Evolutionary conservation across 73 alveolate genomes (phyloP).

Genomic region (Tetrahymena malaccensis): DNA sequence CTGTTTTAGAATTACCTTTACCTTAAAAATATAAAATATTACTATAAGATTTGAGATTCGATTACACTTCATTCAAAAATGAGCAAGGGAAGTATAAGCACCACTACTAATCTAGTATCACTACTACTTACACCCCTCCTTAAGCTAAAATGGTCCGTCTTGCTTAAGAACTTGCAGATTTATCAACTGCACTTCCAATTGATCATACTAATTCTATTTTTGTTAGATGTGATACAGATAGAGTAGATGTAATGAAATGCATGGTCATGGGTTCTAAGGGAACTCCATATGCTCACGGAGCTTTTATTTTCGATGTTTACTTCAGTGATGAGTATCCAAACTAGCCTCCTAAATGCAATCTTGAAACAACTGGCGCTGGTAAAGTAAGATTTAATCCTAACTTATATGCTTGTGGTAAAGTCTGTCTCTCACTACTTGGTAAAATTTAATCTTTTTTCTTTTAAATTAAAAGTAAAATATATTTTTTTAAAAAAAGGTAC

Average conservation of each 20-base stretch:
- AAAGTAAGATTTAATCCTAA: conserved; percentile 75
- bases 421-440: conserved; percentile 57
- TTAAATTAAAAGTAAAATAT: too few species aligned
- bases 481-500: conserved; percentile 38
- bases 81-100: conserved; percentile 47
- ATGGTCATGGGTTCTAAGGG: conserved; percentile 75
- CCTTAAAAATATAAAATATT: conserved; percentile 61
- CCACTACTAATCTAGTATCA: conserved; percentile 33
- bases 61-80: conserved; percentile 71
- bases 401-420: conserved; percentile 72
- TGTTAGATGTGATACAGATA: conserved; percentile 68
- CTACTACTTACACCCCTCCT: conserved; percentile 59
- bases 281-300: conserved; percentile 81
- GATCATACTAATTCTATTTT: conserved; percentile 76
- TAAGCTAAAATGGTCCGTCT: conserved; percentile 77
- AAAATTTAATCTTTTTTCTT: too few species aligned
- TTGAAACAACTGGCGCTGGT: conserved; percentile 69
- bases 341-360: conserved; percentile 58
- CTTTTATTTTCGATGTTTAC: conserved; percentile 61
- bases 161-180: conserved; percentile 76
- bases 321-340: conserved; percentile 65
- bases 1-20: conserved; percentile 70
- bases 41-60: conserved; percentile 72
- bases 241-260: conserved; percentile 69
- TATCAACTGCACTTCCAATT: conserved; percentile 68